A percentile compares a stretch with the other conserved stretches of the same genome.
These are phyloP conservation scores for Clohesyomyces aquaticus DNA, from an alignment of 495 filamentous ascomycete genomes.

Conservation along the genomic window DNA sequence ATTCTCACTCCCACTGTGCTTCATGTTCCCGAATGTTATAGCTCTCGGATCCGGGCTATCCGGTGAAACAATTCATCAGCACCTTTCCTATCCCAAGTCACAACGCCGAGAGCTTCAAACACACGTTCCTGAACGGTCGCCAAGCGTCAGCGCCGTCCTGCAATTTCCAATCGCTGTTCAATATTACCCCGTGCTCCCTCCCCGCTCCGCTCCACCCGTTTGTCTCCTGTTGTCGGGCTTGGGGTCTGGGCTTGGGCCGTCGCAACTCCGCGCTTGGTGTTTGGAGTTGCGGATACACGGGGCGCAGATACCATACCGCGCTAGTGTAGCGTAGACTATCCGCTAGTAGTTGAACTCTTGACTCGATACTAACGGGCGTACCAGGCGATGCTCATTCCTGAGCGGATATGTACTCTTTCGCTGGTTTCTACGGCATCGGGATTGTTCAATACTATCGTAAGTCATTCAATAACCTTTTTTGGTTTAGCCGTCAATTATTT, in stretches of 20 bases:
- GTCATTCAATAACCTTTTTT: constrained; percentile 13
- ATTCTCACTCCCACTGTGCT: constrained; percentile 25
- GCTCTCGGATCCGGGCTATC: constrained; percentile 17
- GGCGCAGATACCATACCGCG: no score
- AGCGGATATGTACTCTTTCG: constrained; percentile 64
- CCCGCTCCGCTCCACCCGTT: constrained; percentile 29
- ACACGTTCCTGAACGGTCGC: not conserved
- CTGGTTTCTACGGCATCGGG: constrained; percentile 74
- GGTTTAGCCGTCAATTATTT: no score
- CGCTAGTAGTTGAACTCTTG: not conserved
- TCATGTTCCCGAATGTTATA: constrained; percentile 16
- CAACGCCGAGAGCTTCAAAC: constrained; percentile 17
- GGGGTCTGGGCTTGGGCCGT: no score
- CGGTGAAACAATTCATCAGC: constrained; percentile 11
- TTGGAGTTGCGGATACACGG: constrained; percentile 3
- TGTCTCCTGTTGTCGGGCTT: not conserved
- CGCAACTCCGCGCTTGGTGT: not conserved
- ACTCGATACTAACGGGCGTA: constrained; percentile 14
- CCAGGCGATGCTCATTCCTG: constrained; percentile 57
- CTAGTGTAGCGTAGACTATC: not conserved
- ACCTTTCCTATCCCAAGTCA: constrained; percentile 27
- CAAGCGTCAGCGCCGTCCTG: constrained; percentile 14
- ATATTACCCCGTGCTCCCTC: not conserved
- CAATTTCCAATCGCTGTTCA: constrained; percentile 17
- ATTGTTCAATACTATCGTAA: constrained; percentile 64